These are phyloP conservation scores for Phytophthora tubulina DNA, from an alignment of 352 stramenopile species.

Conservation along the genomic window DNA sequence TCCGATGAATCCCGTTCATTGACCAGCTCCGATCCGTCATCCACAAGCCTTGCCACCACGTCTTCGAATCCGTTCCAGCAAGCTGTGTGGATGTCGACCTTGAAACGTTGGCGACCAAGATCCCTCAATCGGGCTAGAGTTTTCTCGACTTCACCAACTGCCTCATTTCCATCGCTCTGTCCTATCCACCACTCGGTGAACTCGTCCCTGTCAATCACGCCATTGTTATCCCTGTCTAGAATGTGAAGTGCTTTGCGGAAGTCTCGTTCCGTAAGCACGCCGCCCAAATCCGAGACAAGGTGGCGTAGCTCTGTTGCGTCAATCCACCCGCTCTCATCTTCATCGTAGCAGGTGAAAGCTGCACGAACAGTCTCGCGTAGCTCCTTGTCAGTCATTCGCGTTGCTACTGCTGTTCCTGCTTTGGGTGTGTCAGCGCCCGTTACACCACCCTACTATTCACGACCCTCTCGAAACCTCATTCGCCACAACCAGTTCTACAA, in stretches of 20 bases:
- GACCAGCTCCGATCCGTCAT: conserved; percentile 50
- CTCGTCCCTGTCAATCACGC: conserved; percentile 64
- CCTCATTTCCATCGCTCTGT: conserved; percentile 48
- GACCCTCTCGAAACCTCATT: neutral
- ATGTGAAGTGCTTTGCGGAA: conserved; percentile 45
- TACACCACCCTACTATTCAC: conserved; percentile 1
- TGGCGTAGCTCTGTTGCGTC: conserved; percentile 56
- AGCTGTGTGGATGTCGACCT: conserved; percentile 73
- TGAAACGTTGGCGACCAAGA: conserved; percentile 63
- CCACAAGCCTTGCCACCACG: conserved; percentile 54
- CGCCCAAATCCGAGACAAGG: conserved; percentile 68
- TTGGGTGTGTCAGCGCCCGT: neutral
- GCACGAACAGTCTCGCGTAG: conserved; percentile 61
- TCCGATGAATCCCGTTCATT: conserved; percentile 58
- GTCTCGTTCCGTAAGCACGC: conserved; percentile 58
- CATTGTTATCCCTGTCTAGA: conserved; percentile 64
- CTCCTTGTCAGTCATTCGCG: conserved; percentile 36
- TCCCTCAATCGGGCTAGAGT: conserved; percentile 63
- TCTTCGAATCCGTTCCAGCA: conserved; percentile 60
- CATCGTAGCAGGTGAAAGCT: conserved; percentile 71
- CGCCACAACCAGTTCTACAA: neutral
- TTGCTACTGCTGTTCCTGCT: neutral
- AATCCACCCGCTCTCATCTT: conserved; percentile 64
- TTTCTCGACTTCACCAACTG: conserved; percentile 55
- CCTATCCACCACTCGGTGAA: conserved; percentile 68